Conservation (phyloP, 768 basidiomycete species). For the Sistotremastrum suecicum region DNA sequence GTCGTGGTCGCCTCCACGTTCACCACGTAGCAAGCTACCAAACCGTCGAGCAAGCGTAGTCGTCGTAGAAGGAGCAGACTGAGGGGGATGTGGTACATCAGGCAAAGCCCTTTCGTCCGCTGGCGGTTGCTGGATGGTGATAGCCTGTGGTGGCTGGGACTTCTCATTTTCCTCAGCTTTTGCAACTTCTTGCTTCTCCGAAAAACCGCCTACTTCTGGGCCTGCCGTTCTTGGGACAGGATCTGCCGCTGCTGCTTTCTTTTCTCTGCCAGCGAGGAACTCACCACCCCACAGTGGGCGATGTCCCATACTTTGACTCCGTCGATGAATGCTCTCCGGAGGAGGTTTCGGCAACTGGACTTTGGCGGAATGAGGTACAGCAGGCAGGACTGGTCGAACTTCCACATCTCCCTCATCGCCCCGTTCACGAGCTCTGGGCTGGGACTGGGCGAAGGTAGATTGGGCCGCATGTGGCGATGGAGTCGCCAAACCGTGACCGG, state of each 20-base stretch:
- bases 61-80: conserved; percentile 30
- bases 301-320: conserved; percentile 76
- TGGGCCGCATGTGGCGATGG: conserved; percentile 44
- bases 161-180: conserved; percentile 19
- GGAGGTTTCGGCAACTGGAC: conserved; percentile 49
- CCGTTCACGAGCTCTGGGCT: conserved; percentile 40
- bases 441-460: conserved; percentile 35
- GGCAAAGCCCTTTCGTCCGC: conserved; percentile 12
- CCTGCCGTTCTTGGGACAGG: conserved; percentile 46
- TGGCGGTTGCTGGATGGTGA: conserved; percentile 8
- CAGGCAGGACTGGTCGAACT: conserved; percentile 22
- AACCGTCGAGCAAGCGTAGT: conserved; percentile 65
- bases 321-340: conserved; percentile 62
- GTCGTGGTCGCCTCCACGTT: conserved; percentile 23
- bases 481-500: conserved; percentile 20
- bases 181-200: conserved; percentile 18
- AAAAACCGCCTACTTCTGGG: conserved; percentile 46
- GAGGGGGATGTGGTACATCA: conserved; percentile 21
- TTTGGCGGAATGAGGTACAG: conserved; percentile 21
- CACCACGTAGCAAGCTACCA: conserved; percentile 47
- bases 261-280: conserved; percentile 30
- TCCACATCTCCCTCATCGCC: conserved; percentile 38
- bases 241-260: conserved; percentile 16
- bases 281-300: conserved; percentile 51
- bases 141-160: background rate